phyloP scores from a whole-genome alignment of 352 stramenopile species.

The Pythium biforme region DNA sequence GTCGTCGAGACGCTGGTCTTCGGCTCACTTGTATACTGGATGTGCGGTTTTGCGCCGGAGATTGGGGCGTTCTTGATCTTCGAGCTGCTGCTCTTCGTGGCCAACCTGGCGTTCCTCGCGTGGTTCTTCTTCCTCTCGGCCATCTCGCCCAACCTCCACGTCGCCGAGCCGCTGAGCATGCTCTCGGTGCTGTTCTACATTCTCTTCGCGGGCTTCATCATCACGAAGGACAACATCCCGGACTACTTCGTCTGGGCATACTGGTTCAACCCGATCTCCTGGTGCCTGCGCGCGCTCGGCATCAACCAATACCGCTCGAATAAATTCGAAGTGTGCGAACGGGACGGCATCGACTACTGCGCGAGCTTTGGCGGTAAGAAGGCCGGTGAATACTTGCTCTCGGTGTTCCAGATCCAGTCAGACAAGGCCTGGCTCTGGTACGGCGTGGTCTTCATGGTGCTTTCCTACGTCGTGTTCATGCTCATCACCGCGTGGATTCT shows the following conservation, averaged over 20 bases:
- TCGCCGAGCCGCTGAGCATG: constrained; percentile 28
- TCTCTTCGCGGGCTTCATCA: constrained; percentile 40
- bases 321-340: constrained; percentile 21
- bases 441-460: constrained; percentile 24
- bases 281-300: constrained; percentile 27
- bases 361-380: constrained; percentile 11
- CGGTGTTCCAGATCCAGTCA: constrained; percentile 23
- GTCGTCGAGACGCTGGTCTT: constrained; percentile 61
- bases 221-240: constrained; percentile 35
- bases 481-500: constrained; percentile 25
- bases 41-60: constrained; percentile 49
- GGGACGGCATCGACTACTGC: constrained; percentile 33
- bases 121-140: constrained; percentile 36
- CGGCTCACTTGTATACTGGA: constrained; percentile 70
- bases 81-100: constrained; percentile 52
- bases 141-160: constrained; percentile 20
- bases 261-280: constrained; percentile 46
- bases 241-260: constrained; percentile 42
- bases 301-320: constrained; percentile 33
- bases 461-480: constrained; percentile 31
- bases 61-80: constrained; percentile 54
- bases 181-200: constrained; percentile 31
- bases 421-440: constrained; percentile 27
- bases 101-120: constrained; percentile 32
- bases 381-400: constrained; percentile 28